Evolutionary conservation across 305 asterid species (phyloP), one percentile per base, ranked within the genome.

Genomic region (Solanum chacoense): DNA sequence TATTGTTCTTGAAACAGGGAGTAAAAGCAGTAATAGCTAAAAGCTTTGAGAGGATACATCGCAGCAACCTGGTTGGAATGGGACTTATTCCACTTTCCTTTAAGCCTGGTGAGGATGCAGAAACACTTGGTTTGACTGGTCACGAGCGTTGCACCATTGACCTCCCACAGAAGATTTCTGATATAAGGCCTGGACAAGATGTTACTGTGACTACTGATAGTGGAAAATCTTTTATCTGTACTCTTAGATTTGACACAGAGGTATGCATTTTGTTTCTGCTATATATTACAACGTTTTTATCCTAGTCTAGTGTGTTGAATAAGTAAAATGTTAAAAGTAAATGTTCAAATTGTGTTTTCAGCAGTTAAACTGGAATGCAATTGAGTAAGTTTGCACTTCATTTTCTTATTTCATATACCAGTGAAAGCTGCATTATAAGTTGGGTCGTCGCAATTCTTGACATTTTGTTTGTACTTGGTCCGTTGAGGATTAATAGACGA

Each of bases 1-100:
- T 40, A 40, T 40, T 40, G 14, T 80, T 87, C 89, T 88, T 81
- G 80, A 20, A 89, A 69, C 90, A 96, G 99, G 99, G 99, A 84
- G 98, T 96, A 36, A 96, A 93, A 94, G 99, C 98, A n/a, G 99
- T 96, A 89, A 96, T 96, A 81, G 94, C 99, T 79, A 96, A 96
- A 88, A 96, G 98, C 90, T 96, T 94, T 78, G 99, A 96, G 95
- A 95, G 98, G 92, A 96, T 96, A 87, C 98, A 96, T 81, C 96
- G 99, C 59, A 96, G 99, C 89, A 96, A 96, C 93, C 93, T 96
- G 86, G 99, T 94, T 11, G 99, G 99, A 65, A 95, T 95, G 99
- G 99, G 99, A 88, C 95, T 95, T 8, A 79, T 96, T 90, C 99
- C 99, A 45, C 98, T 96, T 22, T 95, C 97, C 91, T 96, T 96